Evolutionary conservation across 805 yeast species (phyloP), one percentile per base, ranked within the genome.

Genomic region (Candida nitratophila): DNA sequence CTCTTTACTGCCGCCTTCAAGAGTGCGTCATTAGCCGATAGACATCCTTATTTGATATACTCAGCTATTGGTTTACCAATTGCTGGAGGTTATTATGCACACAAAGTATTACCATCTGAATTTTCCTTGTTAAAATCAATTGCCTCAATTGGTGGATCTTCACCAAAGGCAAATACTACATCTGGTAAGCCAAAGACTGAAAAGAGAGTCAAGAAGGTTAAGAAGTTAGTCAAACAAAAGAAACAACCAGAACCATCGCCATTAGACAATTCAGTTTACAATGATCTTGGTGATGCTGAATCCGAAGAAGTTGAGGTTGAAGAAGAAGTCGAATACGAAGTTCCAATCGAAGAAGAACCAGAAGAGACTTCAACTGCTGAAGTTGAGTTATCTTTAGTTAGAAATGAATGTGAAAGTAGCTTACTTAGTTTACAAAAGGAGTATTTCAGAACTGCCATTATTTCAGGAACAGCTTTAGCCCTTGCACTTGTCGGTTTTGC

Each of bases 11-110:
- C 72, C 49, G 81, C 83, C n/a, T 84, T 71, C 56, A 65, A 64
- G 41, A 69, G 71, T 40, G 78, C 88, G 1, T 78, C 86, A 19
- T 51, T 61, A 5, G 57, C 66, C 32, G 79, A 73, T 44, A 76
- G 76, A 60, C 95, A 85, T 61, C 93, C 93, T 19, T 85, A 84
- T 58, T 70, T 85, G 55, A 55, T 85, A 14, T 85, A 85, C 58
- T 69, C 83, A 40, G 71, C 82, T n/a, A 41, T 76, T 8, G 76
- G 78, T n/a, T 71, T 71, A 29, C 77, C 79, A 10, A 37, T 68
- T 32, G 67, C 78, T 10, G 47, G 64, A n/a, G 56, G 55, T 3
- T 54, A 49, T 37, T 59, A 64, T 44, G 50, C 53, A 33, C 59
- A 49, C 43, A 51, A 47, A 26, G 56, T 52, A 24, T 56, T 54